Base-by-base conservation (phyloP, 2,329 filamentous ascomycete species). In the Graphilbum sp. region DNA sequence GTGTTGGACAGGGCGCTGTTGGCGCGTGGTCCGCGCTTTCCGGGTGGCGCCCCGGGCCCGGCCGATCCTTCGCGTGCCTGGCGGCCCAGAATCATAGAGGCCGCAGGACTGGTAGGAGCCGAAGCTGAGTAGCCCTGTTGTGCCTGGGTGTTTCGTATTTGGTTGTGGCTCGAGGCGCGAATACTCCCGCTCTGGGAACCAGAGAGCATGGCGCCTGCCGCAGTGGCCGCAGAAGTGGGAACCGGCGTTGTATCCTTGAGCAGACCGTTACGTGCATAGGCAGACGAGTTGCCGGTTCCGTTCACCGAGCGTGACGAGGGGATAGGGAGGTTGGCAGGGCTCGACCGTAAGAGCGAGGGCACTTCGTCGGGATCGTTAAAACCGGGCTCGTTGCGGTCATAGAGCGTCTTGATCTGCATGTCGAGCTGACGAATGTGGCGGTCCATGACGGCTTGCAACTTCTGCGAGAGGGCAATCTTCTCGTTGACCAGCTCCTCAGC, bases 401-500 rank as follows among this genome's bases (percentile, higher is more conserved):
- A 69, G 20, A 79, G 59, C 34, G 64, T 56, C 49, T 78, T 77
- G 47, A 79, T 67, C 49, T 77, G 70, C 36, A 62, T 53, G 49
- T 80, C 80, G 53, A 69, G 75, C 52, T 61, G 71, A 52, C 61
- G 69, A 47, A 64, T 64, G 58, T 79, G 74, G 49, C 76, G 76
- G 50, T 78, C 73, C 51, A 74, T 64, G 32, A 67, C 61, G 35
- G 59, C 52, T 49, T 73, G 65, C 40, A 74, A 59, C 56, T 80
- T 85, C 45, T 77, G 67, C 4, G 75, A 68, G 23, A 90, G 60
- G 3, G 66, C 67, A 38, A 83, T 65, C 62, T 90, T 90, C 52
- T 90, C 82, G 38, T 75, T 69, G 41, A 84, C 75, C 25, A 90
- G 60, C 42, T 74, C 64, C 45, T 86, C 75, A 38, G 79, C 79